Percentiles rank a stretch among this genome's conserved stretches.
These are phyloP conservation scores for Eutrema salsugineum DNA, from an alignment of 441 rosid species.

Conservation along the genomic window DNA sequence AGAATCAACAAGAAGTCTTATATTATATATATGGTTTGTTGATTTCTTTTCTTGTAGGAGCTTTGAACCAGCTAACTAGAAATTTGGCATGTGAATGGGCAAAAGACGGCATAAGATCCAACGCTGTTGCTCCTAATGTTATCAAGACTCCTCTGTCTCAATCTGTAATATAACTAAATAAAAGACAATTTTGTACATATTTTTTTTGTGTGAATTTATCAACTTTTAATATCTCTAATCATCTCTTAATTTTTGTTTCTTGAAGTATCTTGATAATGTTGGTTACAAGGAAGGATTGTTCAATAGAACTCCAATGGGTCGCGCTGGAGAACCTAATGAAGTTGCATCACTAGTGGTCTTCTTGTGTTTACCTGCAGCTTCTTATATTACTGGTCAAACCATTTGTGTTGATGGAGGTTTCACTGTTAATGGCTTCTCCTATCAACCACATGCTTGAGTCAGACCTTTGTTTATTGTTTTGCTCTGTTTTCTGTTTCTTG, in stretches of 20 bases:
- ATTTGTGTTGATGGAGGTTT: constrained; percentile 74
- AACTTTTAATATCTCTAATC: background rate
- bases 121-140: constrained; percentile 22
- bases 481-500: background rate
- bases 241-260: background rate
- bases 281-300: background rate
- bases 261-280: background rate
- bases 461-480: background rate
- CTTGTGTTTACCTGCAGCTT: constrained; percentile 75
- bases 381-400: constrained; percentile 74
- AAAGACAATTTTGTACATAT: constrained; percentile 43
- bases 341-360: constrained; percentile 68
- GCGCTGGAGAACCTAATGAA: constrained; percentile 62
- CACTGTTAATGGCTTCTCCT: constrained; percentile 50
- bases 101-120: constrained; percentile 20
- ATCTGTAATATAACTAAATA: constrained; percentile 32
- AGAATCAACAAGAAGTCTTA: background rate
- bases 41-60: background rate
- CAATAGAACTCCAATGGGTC: constrained; percentile 44
- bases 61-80: constrained; percentile 16
- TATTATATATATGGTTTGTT: background rate
- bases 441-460: constrained; percentile 8
- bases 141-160: constrained; percentile 7
- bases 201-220: constrained; percentile 48
- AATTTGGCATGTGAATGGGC: constrained; percentile 33